Percentiles rank a stretch among this genome's conserved stretches.
These are phyloP conservation scores for Candida pseudofarinosa DNA, from an alignment of 805 yeast species.

Conservation along the genomic window DNA sequence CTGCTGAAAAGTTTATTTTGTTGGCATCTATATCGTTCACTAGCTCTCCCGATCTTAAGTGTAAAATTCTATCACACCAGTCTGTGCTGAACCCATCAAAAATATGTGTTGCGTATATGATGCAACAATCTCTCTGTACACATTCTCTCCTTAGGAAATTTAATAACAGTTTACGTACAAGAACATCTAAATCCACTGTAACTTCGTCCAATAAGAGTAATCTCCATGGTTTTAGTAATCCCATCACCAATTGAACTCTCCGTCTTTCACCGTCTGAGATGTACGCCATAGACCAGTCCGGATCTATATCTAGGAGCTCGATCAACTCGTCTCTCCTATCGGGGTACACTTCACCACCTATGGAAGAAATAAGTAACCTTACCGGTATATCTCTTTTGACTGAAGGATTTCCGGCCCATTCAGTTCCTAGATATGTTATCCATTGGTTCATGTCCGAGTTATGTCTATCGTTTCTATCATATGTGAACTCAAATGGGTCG, in stretches of 20 bases:
- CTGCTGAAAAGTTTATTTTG: conserved; percentile 20
- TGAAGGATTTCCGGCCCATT: conserved; percentile 92
- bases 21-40: conserved; percentile 32
- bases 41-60: conserved; percentile 64
- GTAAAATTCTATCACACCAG: conserved; percentile 86
- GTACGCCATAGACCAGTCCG: conserved; percentile 87
- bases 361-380: conserved; percentile 65
- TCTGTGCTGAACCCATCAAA: conserved; percentile 82
- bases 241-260: conserved; percentile 92
- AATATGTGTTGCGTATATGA: conserved; percentile 92
- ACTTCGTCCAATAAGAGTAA: conserved; percentile 89
- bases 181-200: conserved; percentile 92
- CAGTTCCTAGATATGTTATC: conserved; percentile 88
- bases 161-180: conserved; percentile 75
- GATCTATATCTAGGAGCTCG: conserved; percentile 77
- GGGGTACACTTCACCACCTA: conserved; percentile 64
- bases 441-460: conserved; percentile 44
- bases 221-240: conserved; percentile 86
- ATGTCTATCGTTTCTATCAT: conserved; percentile 40
- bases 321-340: conserved; percentile 77
- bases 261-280: conserved; percentile 95
- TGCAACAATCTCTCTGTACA: conserved; percentile 60
- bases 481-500: conserved; percentile 76
- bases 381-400: conserved; percentile 92
- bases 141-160: conserved; percentile 75